phyloP scores from a whole-genome alignment of 257 asterid species.

The Thymus mandschuricus region DNA sequence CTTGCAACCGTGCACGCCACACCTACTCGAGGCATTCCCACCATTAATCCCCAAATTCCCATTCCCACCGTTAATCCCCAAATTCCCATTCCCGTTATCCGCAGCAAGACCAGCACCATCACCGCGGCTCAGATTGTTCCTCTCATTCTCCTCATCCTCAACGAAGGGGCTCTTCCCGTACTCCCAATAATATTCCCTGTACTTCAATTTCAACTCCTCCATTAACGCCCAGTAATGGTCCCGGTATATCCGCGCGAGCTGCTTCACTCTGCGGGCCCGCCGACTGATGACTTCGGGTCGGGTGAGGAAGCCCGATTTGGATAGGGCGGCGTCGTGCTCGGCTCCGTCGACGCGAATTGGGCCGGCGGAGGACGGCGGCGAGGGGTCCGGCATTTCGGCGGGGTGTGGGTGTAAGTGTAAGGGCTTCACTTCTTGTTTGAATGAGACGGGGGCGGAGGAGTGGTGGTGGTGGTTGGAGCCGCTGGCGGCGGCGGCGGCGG shows the following conservation, averaged over 20 bases:
- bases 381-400: constrained; percentile 42
- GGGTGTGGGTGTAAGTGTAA: constrained; percentile 20
- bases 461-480: constrained; percentile 25
- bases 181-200: constrained; percentile 74
- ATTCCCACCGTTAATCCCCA: constrained; percentile 35
- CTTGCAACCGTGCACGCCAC: constrained; percentile 55
- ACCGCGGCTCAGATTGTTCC: constrained; percentile 32
- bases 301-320: constrained; percentile 63
- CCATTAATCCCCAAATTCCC: constrained; percentile 33
- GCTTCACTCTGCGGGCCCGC: constrained; percentile 60
- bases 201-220: constrained; percentile 75
- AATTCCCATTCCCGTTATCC: constrained; percentile 38
- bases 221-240: constrained; percentile 80
- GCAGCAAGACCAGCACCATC: constrained; percentile 33
- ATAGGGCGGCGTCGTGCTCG: constrained; percentile 52
- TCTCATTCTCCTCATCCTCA: constrained; percentile 55
- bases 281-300: constrained; percentile 67
- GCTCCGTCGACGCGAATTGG: constrained; percentile 61
- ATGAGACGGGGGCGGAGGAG: constrained; percentile 17
- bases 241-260: constrained; percentile 65
- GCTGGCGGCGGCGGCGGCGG: constrained; percentile 31
- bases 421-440: constrained; percentile 34
- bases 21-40: constrained; percentile 22
- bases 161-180: constrained; percentile 71
- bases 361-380: constrained; percentile 51